Evolutionary conservation across 2,329 filamentous ascomycete genomes (phyloP).

Genomic region (Xylaria polymorpha): DNA sequence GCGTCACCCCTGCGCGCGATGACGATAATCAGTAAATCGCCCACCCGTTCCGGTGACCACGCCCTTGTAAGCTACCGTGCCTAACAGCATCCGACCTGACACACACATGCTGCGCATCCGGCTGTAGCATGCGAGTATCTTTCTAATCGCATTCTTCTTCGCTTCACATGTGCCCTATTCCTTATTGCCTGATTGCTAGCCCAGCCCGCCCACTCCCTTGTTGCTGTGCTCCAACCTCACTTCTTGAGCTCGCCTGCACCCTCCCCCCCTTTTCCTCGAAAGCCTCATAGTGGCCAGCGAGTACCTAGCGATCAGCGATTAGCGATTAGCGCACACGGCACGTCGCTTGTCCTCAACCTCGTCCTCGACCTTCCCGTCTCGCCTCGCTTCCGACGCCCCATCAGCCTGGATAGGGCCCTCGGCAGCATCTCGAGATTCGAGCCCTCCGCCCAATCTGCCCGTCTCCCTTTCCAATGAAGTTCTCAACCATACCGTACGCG

Average conservation of each 20-base stretch:
- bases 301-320: not conserved
- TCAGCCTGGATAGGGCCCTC: not conserved
- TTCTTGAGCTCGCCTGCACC: constrained; percentile 12
- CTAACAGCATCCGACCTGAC: not conserved
- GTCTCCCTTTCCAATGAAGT: constrained; percentile 52
- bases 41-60: constrained; percentile 26
- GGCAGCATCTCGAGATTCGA: not conserved
- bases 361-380: not conserved
- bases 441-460: not conserved
- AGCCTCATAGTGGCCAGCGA: not conserved
- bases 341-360: not conserved
- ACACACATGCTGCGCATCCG: not conserved
- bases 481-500: constrained; percentile 51
- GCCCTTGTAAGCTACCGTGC: not conserved
- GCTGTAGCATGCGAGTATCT: not conserved
- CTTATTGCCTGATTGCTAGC: constrained; percentile 21
- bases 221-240: constrained; percentile 11
- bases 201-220: constrained; percentile 11
- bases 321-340: not conserved
- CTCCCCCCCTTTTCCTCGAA: not conserved
- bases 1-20: constrained; percentile 27
- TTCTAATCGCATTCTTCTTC: constrained; percentile 4
- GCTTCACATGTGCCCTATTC: not conserved
- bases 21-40: constrained; percentile 24
- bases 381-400: constrained; percentile 4